These are phyloP conservation scores for Phlebopus sp. DNA, from an alignment of 1,284 basidiomycete species.

Conservation along the genomic window DNA sequence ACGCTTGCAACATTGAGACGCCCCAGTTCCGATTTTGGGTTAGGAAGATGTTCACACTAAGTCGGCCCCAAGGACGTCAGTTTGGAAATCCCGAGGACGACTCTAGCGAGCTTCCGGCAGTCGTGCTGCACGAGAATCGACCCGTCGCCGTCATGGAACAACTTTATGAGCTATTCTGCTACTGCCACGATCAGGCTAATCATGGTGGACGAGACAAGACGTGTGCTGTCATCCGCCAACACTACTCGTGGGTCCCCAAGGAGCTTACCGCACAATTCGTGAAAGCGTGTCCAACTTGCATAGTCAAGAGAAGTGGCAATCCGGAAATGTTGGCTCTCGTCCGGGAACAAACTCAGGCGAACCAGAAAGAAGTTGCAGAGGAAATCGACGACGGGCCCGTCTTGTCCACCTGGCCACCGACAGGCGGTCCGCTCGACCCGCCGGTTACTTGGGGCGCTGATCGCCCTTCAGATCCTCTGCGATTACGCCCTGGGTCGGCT, in stretches of 20 bases:
- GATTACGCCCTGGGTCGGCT: conserved; percentile 3
- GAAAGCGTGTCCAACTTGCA: conserved; percentile 71
- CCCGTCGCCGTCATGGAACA: conserved; percentile 73
- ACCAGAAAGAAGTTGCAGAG: background rate
- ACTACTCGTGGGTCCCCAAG: conserved; percentile 80
- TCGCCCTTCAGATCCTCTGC: conserved; percentile 7
- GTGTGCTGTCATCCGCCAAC: conserved; percentile 51
- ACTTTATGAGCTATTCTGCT: conserved; percentile 72
- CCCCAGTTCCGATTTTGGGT: conserved; percentile 79
- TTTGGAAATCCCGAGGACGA: conserved; percentile 7
- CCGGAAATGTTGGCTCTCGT: conserved; percentile 14
- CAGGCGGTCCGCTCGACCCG: conserved; percentile 28
- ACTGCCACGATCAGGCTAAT: conserved; percentile 60
- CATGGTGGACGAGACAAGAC: conserved; percentile 82
- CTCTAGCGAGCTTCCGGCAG: conserved; percentile 21
- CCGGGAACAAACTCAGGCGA: background rate
- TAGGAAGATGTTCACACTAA: conserved; percentile 70
- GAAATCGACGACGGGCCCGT: background rate
- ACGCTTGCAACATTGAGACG: conserved; percentile 42
- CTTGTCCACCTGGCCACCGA: conserved; percentile 18
- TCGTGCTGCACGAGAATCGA: conserved; percentile 62
- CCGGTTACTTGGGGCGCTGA: conserved; percentile 14
- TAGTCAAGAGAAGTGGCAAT: conserved; percentile 37
- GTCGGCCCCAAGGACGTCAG: conserved; percentile 28
- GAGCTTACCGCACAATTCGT: conserved; percentile 75